phyloP scores from a whole-genome alignment of 768 basidiomycete species.

The Collybiopsis luxurians region DNA sequence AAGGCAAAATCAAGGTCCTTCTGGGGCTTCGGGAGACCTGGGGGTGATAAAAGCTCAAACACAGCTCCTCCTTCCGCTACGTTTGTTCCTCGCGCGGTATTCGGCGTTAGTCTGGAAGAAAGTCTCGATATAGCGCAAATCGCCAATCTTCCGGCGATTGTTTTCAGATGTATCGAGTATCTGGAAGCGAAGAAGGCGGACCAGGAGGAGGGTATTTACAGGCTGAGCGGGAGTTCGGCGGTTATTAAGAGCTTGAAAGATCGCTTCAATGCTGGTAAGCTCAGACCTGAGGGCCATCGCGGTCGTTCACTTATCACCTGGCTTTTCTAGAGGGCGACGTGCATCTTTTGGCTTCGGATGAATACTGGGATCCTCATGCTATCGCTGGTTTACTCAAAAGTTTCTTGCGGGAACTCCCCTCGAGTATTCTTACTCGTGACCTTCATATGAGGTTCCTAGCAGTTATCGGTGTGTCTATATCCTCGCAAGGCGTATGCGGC shows the following conservation, averaged over 20 bases:
- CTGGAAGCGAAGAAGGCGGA: conserved; percentile 92
- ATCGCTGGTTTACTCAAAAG: conserved; percentile 93
- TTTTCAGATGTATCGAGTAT: conserved; percentile 95
- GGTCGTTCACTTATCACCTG: neutral
- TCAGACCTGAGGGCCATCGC: conserved; percentile 6
- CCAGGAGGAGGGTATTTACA: conserved; percentile 96
- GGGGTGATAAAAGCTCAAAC: conserved; percentile 30
- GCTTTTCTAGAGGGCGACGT: conserved; percentile 84
- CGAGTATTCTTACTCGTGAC: conserved; percentile 89
- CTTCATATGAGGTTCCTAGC: conserved; percentile 88
- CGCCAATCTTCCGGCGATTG: conserved; percentile 88
- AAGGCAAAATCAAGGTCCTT: conserved; percentile 93
- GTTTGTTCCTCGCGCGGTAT: conserved; percentile 69
- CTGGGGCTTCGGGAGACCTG: conserved; percentile 84
- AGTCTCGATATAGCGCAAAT: conserved; percentile 87
- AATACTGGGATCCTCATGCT: conserved; percentile 97
- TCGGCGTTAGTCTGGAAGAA: conserved; percentile 85
- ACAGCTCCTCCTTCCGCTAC: conserved; percentile 21
- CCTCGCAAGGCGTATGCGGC: neutral
- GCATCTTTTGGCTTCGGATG: conserved; percentile 81
- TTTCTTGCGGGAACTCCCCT: conserved; percentile 90
- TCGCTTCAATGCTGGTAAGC: conserved; percentile 84
- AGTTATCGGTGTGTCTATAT: conserved; percentile 85
- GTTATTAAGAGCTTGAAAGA: conserved; percentile 94
- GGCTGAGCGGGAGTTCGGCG: conserved; percentile 90